A percentile compares a stretch with the other conserved stretches of the same genome.
These are phyloP conservation scores for Ganoderma meredithae DNA, from an alignment of 1,284 basidiomycete species.

Conservation along the genomic window DNA sequence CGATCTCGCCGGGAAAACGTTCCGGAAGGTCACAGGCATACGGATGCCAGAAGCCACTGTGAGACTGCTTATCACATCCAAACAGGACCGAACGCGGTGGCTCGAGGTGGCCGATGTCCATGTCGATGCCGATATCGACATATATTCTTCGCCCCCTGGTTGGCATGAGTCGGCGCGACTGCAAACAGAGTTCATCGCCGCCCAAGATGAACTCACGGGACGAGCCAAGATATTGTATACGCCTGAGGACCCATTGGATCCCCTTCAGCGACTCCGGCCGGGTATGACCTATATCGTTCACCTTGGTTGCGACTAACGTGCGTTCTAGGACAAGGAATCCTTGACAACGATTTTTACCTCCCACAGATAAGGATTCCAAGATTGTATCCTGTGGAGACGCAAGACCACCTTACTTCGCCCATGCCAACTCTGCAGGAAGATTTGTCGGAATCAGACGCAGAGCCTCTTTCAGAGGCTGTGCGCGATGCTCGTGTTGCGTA, in stretches of 20 bases:
- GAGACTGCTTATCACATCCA: constrained; percentile 55
- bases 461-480: constrained; percentile 65
- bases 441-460: constrained; percentile 70
- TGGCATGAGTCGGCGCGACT: constrained; percentile 59
- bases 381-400: constrained; percentile 16
- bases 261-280: constrained; percentile 24
- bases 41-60: constrained; percentile 56
- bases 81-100: constrained; percentile 60
- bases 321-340: constrained; percentile 43
- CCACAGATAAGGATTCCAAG: constrained; percentile 58
- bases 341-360: constrained; percentile 61
- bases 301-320: constrained; percentile 21
- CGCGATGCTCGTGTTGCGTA: constrained; percentile 75
- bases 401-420: constrained; percentile 12
- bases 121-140: constrained; percentile 69
- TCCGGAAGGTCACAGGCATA: constrained; percentile 66
- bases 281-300: constrained; percentile 32
- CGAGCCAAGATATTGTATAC: constrained; percentile 69
- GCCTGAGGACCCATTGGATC: constrained; percentile 24
- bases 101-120: constrained; percentile 67
- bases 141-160: constrained; percentile 69
- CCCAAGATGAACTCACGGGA: constrained; percentile 74
- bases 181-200: constrained; percentile 74
- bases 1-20: constrained; percentile 72
- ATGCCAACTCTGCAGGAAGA: constrained; percentile 24